phyloP scores from a whole-genome alignment of 345 rosid genomes.

The Boechera stricta region DNA sequence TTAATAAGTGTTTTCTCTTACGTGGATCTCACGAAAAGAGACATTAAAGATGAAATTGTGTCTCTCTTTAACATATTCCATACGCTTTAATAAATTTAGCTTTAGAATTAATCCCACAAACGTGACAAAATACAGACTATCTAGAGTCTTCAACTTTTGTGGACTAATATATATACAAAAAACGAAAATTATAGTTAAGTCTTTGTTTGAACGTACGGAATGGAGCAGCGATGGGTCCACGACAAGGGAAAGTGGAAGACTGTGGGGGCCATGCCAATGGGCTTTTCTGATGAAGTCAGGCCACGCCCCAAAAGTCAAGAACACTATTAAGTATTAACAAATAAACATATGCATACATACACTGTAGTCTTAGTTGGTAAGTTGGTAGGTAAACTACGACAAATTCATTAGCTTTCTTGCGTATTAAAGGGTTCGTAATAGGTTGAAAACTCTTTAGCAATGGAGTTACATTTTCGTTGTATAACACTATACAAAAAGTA shows the following conservation, averaged over 20 bases:
- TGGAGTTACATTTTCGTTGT: not conserved
- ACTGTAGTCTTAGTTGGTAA: slow-evolving; percentile 9
- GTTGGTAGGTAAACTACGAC: slow-evolving; percentile 32
- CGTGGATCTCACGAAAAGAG: slow-evolving; percentile 29
- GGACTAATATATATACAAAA: slow-evolving; percentile 8
- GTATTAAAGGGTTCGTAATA: not conserved
- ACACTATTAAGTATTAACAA: not conserved
- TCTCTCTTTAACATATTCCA: slow-evolving; percentile 24
- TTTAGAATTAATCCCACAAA: not conserved
- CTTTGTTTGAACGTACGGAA: slow-evolving; percentile 28
- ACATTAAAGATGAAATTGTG: slow-evolving; percentile 5
- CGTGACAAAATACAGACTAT: slow-evolving; percentile 4
- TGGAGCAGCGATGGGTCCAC: slow-evolving; percentile 19
- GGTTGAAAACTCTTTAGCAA: not conserved
- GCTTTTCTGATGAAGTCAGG: slow-evolving; percentile 22
- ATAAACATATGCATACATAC: not conserved
- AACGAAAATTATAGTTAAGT: not conserved
- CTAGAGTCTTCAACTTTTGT: not conserved
- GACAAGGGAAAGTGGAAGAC: slow-evolving; percentile 6
- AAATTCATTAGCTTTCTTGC: slow-evolving; percentile 1
- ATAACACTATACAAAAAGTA: not conserved
- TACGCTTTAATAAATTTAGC: not conserved
- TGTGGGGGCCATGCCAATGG: slow-evolving; percentile 2
- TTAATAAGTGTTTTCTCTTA: not conserved
- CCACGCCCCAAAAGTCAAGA: slow-evolving; percentile 32